Evolutionary conservation across 2,329 filamentous ascomycete species (phyloP).

Genomic region (Penicillium brevicompactum): DNA sequence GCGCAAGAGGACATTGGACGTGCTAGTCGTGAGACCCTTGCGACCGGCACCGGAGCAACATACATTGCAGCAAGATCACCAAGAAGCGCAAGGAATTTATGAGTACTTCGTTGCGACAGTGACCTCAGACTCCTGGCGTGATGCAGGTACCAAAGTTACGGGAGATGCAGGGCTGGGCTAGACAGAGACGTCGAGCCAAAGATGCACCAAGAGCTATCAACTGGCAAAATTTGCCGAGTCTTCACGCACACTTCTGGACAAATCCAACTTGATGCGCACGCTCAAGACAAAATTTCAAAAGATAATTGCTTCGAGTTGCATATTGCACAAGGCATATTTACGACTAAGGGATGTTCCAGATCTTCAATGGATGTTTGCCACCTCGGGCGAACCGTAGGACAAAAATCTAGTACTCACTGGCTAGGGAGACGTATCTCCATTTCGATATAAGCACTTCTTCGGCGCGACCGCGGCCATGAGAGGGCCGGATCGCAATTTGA

Average conservation of each 20-base stretch:
- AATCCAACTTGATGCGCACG: neutral
- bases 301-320: neutral
- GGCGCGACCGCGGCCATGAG: slow-evolving; percentile 92
- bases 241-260: neutral
- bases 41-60: neutral
- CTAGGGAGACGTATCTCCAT: slow-evolving; percentile 23
- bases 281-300: neutral
- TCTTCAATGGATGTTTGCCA: slow-evolving; percentile 50
- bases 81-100: neutral
- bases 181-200: no score
- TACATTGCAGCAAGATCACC: neutral
- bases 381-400: slow-evolving; percentile 34
- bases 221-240: no score
- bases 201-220: no score
- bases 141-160: neutral
- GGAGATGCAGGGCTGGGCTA: no score
- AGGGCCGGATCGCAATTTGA: slow-evolving; percentile 96
- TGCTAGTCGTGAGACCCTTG: neutral
- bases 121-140: neutral
- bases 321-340: neutral
- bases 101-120: neutral
- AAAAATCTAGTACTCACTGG: slow-evolving; percentile 50
- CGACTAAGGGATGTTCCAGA: slow-evolving; percentile 38
- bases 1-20: no score
- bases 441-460: slow-evolving; percentile 93